Conservation (phyloP, 2,329 filamentous ascomycete genomes). For the Drechslerella stenobrocha region DNA sequence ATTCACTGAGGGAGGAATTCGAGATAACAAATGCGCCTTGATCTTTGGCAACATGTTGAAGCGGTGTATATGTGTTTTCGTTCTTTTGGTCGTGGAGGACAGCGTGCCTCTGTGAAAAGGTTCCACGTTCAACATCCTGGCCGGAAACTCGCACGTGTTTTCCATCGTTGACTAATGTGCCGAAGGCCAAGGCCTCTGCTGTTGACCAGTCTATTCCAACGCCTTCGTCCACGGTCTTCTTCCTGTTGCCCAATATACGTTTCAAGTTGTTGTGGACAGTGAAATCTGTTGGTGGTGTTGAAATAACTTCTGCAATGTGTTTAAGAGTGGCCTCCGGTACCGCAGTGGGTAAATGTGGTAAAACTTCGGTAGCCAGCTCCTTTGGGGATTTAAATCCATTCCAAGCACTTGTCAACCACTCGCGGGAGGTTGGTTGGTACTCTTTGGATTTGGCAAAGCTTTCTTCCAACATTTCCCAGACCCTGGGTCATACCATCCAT, state of each 20-base stretch:
- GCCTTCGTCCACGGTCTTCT: slow-evolving; percentile 83
- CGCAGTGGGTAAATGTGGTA: slow-evolving; percentile 86
- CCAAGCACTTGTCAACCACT: slow-evolving; percentile 98
- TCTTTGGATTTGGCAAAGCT: slow-evolving; percentile 97
- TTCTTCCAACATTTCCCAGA: slow-evolving; percentile 98
- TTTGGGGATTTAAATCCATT: slow-evolving; percentile 99
- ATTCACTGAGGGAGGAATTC: slow-evolving; percentile 84
- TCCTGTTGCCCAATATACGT: slow-evolving; percentile 85
- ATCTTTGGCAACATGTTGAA: slow-evolving; percentile 84
- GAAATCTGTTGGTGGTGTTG: slow-evolving; percentile 79
- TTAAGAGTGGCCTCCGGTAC: slow-evolving; percentile 73
- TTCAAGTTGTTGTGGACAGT: slow-evolving; percentile 91
- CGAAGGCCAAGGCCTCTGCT: slow-evolving; percentile 92
- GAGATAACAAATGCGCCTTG: slow-evolving; percentile 96
- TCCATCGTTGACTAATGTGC: slow-evolving; percentile 84
- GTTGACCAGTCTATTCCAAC: slow-evolving; percentile 98
- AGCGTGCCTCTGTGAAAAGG: slow-evolving; percentile 95
- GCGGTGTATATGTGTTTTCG: slow-evolving; percentile 87
- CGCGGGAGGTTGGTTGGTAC: slow-evolving; percentile 92
- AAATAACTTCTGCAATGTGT: slow-evolving; percentile 80
- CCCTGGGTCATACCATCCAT: slow-evolving; percentile 55
- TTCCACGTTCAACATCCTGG: slow-evolving; percentile 98
- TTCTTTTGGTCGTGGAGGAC: slow-evolving; percentile 97
- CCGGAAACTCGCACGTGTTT: slow-evolving; percentile 93
- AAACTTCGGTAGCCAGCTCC: slow-evolving; percentile 89